Percentiles rank a stretch among this genome's conserved stretches.
phyloP scores from a whole-genome alignment of 371 early-diverging fungal species.

The Mucor irregularis region DNA sequence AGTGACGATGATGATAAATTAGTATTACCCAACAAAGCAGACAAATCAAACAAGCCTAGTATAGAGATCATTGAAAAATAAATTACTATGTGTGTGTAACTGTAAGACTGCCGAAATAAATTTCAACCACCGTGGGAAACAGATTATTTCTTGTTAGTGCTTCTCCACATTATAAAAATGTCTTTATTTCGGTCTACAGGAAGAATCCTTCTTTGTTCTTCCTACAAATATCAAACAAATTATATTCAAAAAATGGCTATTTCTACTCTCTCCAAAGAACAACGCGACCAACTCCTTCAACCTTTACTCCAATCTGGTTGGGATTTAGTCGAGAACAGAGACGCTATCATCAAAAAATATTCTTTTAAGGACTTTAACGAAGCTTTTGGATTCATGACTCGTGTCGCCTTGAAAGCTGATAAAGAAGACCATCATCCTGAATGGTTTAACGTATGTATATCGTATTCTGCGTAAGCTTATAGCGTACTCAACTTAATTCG shows the following conservation, averaged over 20 bases:
- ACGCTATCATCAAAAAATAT: constrained; percentile 82
- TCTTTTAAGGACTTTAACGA: constrained; percentile 80
- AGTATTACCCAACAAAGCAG: constrained; percentile 36
- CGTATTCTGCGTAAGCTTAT: not conserved
- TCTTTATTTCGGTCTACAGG: not conserved
- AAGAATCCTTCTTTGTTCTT: constrained; percentile 1
- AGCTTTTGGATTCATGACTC: constrained; percentile 94
- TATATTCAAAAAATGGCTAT: constrained; percentile 8
- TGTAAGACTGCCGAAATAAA: not conserved
- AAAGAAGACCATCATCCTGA: constrained; percentile 94
- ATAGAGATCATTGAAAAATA: constrained; percentile 15
- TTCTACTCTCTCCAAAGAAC: constrained; percentile 20
- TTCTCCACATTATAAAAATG: too few relatives aligned
- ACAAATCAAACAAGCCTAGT: constrained; percentile 16
- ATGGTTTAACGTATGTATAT: constrained; percentile 82
- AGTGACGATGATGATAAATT: constrained; percentile 36
- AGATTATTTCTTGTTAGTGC: not conserved
- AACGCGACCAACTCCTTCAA: constrained; percentile 51
- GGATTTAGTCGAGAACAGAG: constrained; percentile 66
- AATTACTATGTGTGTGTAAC: not conserved
- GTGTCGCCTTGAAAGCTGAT: constrained; percentile 89
- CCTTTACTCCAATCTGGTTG: constrained; percentile 63
- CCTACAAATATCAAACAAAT: not conserved
- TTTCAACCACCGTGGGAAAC: not conserved
- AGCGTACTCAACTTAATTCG: too few relatives aligned